Conservation (phyloP, 1,284 basidiomycete genomes). For the Uromyces viciae-fabae region DNA sequence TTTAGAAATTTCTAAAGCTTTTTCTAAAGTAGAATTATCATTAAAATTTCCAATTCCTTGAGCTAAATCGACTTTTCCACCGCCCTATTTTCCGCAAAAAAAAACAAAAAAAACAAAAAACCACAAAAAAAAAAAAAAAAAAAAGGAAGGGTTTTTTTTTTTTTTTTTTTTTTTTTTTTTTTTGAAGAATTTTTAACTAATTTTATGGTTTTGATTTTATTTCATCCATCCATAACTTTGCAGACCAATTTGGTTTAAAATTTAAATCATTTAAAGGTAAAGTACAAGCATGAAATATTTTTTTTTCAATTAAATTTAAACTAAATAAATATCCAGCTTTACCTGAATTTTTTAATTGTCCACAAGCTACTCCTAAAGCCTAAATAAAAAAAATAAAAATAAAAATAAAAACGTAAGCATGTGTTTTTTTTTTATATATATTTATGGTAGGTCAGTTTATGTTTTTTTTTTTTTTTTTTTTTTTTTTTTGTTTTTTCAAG, state of each 20-base stretch:
- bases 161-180: constrained; percentile 96
- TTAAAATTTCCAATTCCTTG: constrained; percentile 70
- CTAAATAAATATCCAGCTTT: constrained; percentile 89
- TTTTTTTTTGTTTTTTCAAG: not conserved
- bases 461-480: not conserved
- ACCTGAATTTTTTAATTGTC: constrained; percentile 63
- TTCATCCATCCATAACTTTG: constrained; percentile 74
- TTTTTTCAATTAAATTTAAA: constrained; percentile 63
- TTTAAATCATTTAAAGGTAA: constrained; percentile 59
- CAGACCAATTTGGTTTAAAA: constrained; percentile 58
- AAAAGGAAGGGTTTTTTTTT: constrained; percentile 70
- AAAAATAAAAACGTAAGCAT: not conserved
- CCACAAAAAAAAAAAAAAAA: not conserved
- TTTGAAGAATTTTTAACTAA: constrained; percentile 68
- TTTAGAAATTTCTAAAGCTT: constrained; percentile 62
- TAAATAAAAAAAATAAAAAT: constrained; percentile 48
- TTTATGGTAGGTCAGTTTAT: not conserved
- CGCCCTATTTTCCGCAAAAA: constrained; percentile 62
- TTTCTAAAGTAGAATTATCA: constrained; percentile 65
- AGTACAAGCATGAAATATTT: constrained; percentile 83
- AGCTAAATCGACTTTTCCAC: constrained; percentile 82
- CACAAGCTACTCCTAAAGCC: constrained; percentile 59
- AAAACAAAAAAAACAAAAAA: constrained; percentile 5
- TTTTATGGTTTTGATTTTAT: too few relatives aligned
- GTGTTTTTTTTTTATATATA: too few relatives aligned